Evolutionary conservation across 1,284 basidiomycete genomes (phyloP), one percentile per base, ranked within the genome.

Genomic region (Ceratobasidium sp.): DNA sequence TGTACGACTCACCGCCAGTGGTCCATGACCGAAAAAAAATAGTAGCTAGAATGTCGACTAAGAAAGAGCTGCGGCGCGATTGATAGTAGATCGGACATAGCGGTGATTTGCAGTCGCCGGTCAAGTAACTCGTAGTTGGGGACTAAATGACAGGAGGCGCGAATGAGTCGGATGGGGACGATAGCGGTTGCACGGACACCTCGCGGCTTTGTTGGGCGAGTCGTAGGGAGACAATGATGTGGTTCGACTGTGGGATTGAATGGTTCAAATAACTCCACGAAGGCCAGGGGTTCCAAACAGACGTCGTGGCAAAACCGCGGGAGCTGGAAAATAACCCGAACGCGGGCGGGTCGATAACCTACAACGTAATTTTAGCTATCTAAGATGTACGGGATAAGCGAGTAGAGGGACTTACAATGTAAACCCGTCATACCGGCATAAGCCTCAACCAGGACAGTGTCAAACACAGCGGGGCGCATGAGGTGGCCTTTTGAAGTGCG

Each of bases 1-100:
- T n/a, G n/a, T 24, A 53, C 27, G 6, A 53, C 50, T n/a, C 50
- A 5, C 50, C 54, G 54, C 54, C 54, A 57, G 31, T 57, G 54
- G 7, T 57, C 54, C 54, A 57, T 57, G 7, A 57, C 17, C 5
- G 54, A 57, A 7, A 14, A 57, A 29, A 57, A 29, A 57, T 57
- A 57, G 31, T 57, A 57, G 27, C 24, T 29, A 17, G 14, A 8
- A 33, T 57, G 54, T 22, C 54, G 31, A 29, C 17, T 29, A 14
- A 57, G 19, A 29, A 57, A 57, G 27, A 57, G 33, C 5, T 29
- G 54, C 22, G 7, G 19, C 9, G 54, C 54, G 19, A 29, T 7
- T 7, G 54, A 57, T 5, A 57, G 54, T 9, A 57, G 7, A 27
- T 57, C 54, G 24, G 54, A 22, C 4, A 11, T 22, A 29, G 24